These are phyloP conservation scores for Diplocarpon mali DNA, from an alignment of 2,329 filamentous ascomycete genomes.

Conservation along the genomic window DNA sequence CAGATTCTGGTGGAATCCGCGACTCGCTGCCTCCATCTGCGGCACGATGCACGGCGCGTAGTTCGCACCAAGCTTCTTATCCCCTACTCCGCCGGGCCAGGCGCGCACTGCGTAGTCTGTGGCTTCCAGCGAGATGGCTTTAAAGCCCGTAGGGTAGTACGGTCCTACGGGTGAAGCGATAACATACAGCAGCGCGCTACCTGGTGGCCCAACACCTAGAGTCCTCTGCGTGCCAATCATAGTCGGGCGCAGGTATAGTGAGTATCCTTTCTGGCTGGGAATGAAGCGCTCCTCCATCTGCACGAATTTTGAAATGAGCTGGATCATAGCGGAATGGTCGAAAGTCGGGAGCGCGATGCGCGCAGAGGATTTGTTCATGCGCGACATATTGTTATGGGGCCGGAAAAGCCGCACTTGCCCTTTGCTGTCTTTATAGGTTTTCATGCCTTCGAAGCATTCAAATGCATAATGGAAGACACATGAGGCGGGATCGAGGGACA, in stretches of 20 bases:
- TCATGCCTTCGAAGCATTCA: constrained; percentile 98
- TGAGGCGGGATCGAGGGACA: constrained; percentile 88
- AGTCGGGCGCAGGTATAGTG: constrained; percentile 87
- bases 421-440: constrained; percentile 84
- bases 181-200: constrained; percentile 82
- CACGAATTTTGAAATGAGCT: constrained; percentile 71
- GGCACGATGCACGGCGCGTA: constrained; percentile 99
- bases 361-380: constrained; percentile 81
- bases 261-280: constrained; percentile 77
- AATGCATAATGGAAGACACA: constrained; percentile 99
- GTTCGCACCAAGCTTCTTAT: constrained; percentile 98
- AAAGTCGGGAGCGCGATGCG: constrained; percentile 92
- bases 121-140: constrained; percentile 88
- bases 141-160: constrained; percentile 98
- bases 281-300: constrained; percentile 83
- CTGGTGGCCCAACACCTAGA: constrained; percentile 83
- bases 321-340: constrained; percentile 59
- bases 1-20: constrained; percentile 95
- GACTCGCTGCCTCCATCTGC: constrained; percentile 79
- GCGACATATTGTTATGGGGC: constrained; percentile 91
- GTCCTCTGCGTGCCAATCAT: constrained; percentile 96
- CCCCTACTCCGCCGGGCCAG: constrained; percentile 94
- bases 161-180: constrained; percentile 95
- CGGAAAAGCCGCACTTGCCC: constrained; percentile 81
- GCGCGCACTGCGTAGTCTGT: constrained; percentile 94